Evolutionary conservation across 768 basidiomycete genomes (phyloP).

Genomic region (Lyophyllum semitale): DNA sequence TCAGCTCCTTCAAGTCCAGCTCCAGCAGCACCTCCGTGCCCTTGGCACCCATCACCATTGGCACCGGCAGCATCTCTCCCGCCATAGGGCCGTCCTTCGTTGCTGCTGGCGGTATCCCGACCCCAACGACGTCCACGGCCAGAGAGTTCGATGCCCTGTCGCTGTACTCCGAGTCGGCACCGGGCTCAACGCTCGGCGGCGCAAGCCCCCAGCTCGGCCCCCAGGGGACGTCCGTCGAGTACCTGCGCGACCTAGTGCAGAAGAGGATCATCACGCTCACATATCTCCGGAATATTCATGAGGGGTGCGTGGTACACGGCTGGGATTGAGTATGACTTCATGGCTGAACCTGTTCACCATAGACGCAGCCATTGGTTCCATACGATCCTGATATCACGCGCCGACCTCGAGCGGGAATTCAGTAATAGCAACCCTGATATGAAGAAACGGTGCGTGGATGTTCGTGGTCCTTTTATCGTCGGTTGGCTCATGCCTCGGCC

Average conservation of each 20-base stretch:
- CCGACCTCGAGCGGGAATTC: constrained; percentile 76
- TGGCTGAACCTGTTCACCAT: neutral
- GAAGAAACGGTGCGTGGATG: constrained; percentile 67
- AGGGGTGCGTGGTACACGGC: constrained; percentile 59
- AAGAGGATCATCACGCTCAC: constrained; percentile 86
- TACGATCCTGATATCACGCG: constrained; percentile 76
- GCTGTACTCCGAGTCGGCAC: constrained; percentile 47
- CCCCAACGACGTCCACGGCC: constrained; percentile 42
- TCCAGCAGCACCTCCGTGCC: constrained; percentile 27
- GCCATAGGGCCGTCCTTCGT: constrained; percentile 38
- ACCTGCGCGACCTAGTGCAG: constrained; percentile 76
- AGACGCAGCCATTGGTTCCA: constrained; percentile 89
- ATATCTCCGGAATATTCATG: constrained; percentile 82
- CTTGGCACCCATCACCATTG: constrained; percentile 33
- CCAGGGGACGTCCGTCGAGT: constrained; percentile 79
- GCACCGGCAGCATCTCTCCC: constrained; percentile 31
- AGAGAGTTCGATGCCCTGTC: constrained; percentile 80
- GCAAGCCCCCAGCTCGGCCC: constrained; percentile 47
- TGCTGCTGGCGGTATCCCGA: constrained; percentile 37
- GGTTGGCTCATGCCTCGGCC: constrained; percentile 5
- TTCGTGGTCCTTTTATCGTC: constrained; percentile 1
- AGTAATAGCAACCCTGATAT: constrained; percentile 74
- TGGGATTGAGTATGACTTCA: neutral
- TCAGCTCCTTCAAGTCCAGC: constrained; percentile 68
- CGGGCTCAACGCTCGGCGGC: constrained; percentile 32